Evolutionary conservation across 1,139 yeast genomes (phyloP).

Genomic region (Nakaseomyces bracarensis): DNA sequence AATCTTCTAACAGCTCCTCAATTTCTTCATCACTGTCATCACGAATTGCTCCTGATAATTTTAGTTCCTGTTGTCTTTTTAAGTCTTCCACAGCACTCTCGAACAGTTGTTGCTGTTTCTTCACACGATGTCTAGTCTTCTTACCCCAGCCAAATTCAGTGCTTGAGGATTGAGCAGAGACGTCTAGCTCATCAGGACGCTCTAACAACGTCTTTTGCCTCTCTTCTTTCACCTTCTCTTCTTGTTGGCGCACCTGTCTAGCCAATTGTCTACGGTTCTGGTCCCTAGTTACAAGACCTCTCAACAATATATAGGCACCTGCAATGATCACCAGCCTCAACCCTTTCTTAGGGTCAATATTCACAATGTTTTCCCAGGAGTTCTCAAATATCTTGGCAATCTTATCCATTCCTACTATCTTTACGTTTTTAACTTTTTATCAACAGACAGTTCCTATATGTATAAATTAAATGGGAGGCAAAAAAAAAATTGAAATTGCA

Average conservation of each 20-base stretch:
- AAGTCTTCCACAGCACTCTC: slow-evolving; percentile 42
- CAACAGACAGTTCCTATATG: too few relatives aligned
- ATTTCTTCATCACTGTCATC: slow-evolving; percentile 58
- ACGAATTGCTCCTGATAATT: slow-evolving; percentile 32
- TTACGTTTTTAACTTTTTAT: background rate
- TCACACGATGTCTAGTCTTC: slow-evolving; percentile 51
- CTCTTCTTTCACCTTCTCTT: slow-evolving; percentile 30
- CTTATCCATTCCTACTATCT: background rate
- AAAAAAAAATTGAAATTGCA: too few relatives aligned
- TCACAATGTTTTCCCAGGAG: slow-evolving; percentile 3
- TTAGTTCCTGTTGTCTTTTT: slow-evolving; percentile 36
- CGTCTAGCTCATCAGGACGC: slow-evolving; percentile 28
- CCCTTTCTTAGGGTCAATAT: slow-evolving; percentile 8
- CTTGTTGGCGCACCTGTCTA: slow-evolving; percentile 43
- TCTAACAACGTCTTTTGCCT: slow-evolving; percentile 39
- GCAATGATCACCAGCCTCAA: slow-evolving; percentile 38
- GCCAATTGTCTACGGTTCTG: slow-evolving; percentile 45
- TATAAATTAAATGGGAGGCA: too few relatives aligned
- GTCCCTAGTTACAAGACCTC: slow-evolving; percentile 37
- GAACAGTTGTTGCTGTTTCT: slow-evolving; percentile 46
- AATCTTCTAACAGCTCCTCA: slow-evolving; percentile 54
- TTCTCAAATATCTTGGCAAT: slow-evolving; percentile 1
- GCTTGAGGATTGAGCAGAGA: slow-evolving; percentile 20
- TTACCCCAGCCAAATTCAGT: slow-evolving; percentile 71
- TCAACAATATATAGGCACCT: slow-evolving; percentile 40